Evolutionary conservation across 2,329 filamentous ascomycete genomes (phyloP), one percentile per base, ranked within the genome.

Genomic region (Claviceps sp.): DNA sequence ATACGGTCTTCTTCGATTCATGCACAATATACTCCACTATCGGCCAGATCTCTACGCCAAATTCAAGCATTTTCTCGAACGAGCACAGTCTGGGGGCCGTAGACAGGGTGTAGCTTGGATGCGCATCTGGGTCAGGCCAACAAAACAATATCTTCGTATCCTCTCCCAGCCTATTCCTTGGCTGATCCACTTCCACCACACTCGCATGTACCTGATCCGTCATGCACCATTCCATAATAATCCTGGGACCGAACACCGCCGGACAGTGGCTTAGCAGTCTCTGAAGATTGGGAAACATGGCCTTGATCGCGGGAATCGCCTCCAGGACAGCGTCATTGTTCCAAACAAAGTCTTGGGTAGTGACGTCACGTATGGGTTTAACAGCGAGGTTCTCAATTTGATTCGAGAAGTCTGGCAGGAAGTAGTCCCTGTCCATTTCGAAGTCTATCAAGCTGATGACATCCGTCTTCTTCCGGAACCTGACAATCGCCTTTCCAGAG

Each of bases 41-140:
- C 0, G 67, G 66, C 58, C 59, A 63, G 1, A 58, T 45, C 8
- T 59, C 54, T 1, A 64, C 46, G 0, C 57, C 58, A 17, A 48
- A 47, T 1, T 53, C 50, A 2, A 61, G 34, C 0, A 50, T 34
- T 0, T 57, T 47, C 0, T 22, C 45, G 10, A 44, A 52, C 24
- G 24, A 40, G 3, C 19, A 22, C 19, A 44, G 53, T 48, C 24
- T 56, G 5, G 60, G 54, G 3, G 26, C 26, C 26, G 64, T 53
- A 4, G 58, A 55, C 37, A 57, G 57, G 1, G 63, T 64, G 53
- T 64, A 68, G 8, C 63, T 62, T 1, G 55, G 52, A 38, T 67
- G 58, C 0, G 60, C 56, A 5, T 61, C 57, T 0, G 62, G 24
- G 22, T 71, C 60, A 0, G 69, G 68, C 65, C 67, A 70, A 24